Base-by-base conservation (phyloP, 2,329 filamentous ascomycete genomes). In the Dichotomopilus funicola region DNA sequence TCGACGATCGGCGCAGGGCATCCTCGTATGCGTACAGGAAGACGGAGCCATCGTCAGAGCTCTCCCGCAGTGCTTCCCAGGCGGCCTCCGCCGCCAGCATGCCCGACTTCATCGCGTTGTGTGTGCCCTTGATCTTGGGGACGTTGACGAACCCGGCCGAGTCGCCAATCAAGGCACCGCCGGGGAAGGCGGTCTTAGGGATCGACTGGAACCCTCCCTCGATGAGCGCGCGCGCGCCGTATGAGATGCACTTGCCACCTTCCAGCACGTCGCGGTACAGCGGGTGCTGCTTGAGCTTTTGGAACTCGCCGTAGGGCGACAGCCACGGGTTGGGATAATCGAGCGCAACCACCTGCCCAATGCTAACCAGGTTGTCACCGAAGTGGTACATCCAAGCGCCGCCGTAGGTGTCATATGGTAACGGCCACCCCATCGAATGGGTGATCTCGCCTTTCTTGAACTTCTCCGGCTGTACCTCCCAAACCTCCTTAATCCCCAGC, bases 351-450 rank as follows among this genome's bases (percentile, higher is more conserved):
- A 99, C 94, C 13, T 97, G 78, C 31, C 94, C 94, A 54, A 99
- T 79, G 63, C 86, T 91, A 58, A 99, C 92, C 65, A 97, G 81
- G 72, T 97, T 99, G 65, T 99, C 92, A 40, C 91, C 94, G 71
- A 97, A 99, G 72, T 99, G 94, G 68, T 99, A 99, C 89, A 99
- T 91, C 86, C 91, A 99, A n/a, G 89, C 91, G 62, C 94, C 94
- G 63, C 94, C 94, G 69, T 99, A 99, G 7, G 91, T 94, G 68
- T 97, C 87, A 64, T 79, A 83, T 12, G 90, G 83, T 45, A 99
- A 74, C 19, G 94, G 94, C 67, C 95, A 97, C 19, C 94, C 94
- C 85, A 99, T 83, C 4, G 90, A 88, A 75, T 99, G 94, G 4
- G 86, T 82, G 46, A 97, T 82, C 63, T 92, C 78, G 52, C 94